phyloP scores from a whole-genome alignment of 169 alveolate species.

The Prorocentrum cordatum region DNA sequence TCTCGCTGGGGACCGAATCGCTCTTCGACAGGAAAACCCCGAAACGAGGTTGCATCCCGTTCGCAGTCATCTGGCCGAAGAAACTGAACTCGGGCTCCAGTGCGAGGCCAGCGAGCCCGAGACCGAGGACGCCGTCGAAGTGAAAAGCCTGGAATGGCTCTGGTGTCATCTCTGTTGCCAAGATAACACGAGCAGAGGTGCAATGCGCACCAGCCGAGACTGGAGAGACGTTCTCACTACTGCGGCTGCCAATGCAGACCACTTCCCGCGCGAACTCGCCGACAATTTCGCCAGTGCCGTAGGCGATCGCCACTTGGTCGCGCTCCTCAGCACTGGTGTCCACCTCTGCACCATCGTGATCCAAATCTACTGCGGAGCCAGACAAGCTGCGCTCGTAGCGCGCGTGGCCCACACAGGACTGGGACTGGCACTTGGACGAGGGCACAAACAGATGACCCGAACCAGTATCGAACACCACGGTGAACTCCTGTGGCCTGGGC shows the following conservation, averaged over 20 bases:
- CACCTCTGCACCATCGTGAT: slow-evolving; percentile 21
- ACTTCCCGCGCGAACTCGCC: slow-evolving; percentile 52
- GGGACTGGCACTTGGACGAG: slow-evolving; percentile 31
- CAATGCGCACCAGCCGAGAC: neutral
- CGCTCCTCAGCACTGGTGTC: neutral
- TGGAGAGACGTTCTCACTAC: no score
- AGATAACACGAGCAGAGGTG: slow-evolving; percentile 33
- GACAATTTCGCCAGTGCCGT: slow-evolving; percentile 47
- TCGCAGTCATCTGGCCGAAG: slow-evolving; percentile 31
- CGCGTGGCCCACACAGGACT: no score
- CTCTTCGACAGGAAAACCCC: slow-evolving; percentile 37
- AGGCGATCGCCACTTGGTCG: slow-evolving; percentile 30
- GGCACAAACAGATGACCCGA: slow-evolving; percentile 44
- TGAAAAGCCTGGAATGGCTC: slow-evolving; percentile 54
- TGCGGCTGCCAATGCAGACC: no score
- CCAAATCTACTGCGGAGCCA: slow-evolving; percentile 27
- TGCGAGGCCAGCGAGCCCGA: slow-evolving; percentile 40
- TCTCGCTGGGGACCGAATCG: slow-evolving; percentile 61
- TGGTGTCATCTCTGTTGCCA: slow-evolving; percentile 50
- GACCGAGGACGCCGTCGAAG: slow-evolving; percentile 45
- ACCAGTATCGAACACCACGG: slow-evolving; percentile 50
- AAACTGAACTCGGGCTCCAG: slow-evolving; percentile 65
- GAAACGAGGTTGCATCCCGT: neutral
- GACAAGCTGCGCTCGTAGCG: no score
- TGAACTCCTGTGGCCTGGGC: slow-evolving; percentile 37